These are phyloP conservation scores for Cicer cuneatum DNA, from an alignment of 306 rosid species.

Conservation along the genomic window DNA sequence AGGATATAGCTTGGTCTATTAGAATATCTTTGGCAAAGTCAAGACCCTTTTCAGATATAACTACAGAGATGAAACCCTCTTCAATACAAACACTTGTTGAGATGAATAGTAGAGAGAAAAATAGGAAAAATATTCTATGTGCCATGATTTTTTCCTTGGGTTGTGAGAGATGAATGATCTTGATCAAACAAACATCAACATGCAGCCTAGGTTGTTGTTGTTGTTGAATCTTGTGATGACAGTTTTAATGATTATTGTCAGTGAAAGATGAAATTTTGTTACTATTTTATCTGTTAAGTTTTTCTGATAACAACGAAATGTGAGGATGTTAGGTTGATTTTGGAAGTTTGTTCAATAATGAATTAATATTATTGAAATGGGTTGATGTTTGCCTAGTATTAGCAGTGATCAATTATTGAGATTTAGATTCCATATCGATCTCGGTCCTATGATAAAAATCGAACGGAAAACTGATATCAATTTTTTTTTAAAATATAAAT, in stretches of 20 bases:
- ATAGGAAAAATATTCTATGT: slow-evolving; percentile 33
- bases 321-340: slow-evolving; percentile 36
- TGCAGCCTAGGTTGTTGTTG: not conserved
- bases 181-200: slow-evolving; percentile 25
- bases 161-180: slow-evolving; percentile 34
- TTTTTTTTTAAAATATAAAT: too few relatives aligned
- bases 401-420: not conserved
- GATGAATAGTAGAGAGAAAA: slow-evolving; percentile 47
- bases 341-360: not conserved
- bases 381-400: slow-evolving; percentile 4
- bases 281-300: slow-evolving; percentile 3
- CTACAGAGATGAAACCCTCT: slow-evolving; percentile 72
- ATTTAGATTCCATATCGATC: too few relatives aligned
- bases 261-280: slow-evolving; percentile 38
- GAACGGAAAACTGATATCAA: too few relatives aligned
- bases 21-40: slow-evolving; percentile 75
- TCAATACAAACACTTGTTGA: slow-evolving; percentile 47
- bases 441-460: too few relatives aligned
- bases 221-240: slow-evolving; percentile 26
- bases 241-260: not conserved
- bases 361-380: not conserved
- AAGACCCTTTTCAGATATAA: slow-evolving; percentile 75
- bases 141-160: slow-evolving; percentile 41
- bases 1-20: slow-evolving; percentile 60
- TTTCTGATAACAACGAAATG: slow-evolving; percentile 32